A percentile compares a stretch with the other conserved stretches of the same genome.
These are phyloP conservation scores for Sugiyamaella mastotermitis DNA, from an alignment of 805 yeast genomes.

Conservation along the genomic window DNA sequence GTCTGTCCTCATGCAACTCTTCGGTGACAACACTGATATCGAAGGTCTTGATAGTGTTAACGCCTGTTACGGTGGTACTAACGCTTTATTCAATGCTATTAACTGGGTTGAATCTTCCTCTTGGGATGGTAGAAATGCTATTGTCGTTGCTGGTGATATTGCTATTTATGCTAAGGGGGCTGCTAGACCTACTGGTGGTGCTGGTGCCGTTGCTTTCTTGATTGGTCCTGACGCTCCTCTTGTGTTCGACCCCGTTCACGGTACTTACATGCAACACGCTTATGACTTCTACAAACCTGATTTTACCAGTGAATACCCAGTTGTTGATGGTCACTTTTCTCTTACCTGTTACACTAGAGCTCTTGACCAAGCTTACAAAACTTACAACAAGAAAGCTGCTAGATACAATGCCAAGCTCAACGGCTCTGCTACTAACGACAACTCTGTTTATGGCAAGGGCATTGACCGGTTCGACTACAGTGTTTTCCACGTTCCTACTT, in stretches of 20 bases:
- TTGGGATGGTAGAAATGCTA: conserved; percentile 98
- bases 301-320: conserved; percentile 92
- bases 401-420: conserved; percentile 33
- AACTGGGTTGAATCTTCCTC: conserved; percentile 94
- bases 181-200: conserved; percentile 99
- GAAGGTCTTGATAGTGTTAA: conserved; percentile 96
- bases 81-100: conserved; percentile 85
- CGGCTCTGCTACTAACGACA: conserved; percentile 35
- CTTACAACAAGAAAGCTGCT: conserved; percentile 72
- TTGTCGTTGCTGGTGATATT: conserved; percentile 96
- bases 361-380: conserved; percentile 75
- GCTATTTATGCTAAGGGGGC: conserved; percentile 96
- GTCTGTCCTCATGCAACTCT: conserved; percentile 89
- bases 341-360: conserved; percentile 92
- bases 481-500: conserved; percentile 97
- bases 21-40: conserved; percentile 80
- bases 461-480: conserved; percentile 76
- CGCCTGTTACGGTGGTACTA: conserved; percentile 98
- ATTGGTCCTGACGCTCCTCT: conserved; percentile 98
- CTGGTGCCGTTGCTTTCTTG: conserved; percentile 89
- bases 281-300: conserved; percentile 98
- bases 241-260: conserved; percentile 83
- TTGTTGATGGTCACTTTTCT: conserved; percentile 96
- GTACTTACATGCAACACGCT: conserved; percentile 92
- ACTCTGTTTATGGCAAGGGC: conserved; percentile 40